A percentile compares a stretch with the other conserved stretches of the same genome.
phyloP scores from a whole-genome alignment of 768 basidiomycete species.

The Lentinula sp. region DNA sequence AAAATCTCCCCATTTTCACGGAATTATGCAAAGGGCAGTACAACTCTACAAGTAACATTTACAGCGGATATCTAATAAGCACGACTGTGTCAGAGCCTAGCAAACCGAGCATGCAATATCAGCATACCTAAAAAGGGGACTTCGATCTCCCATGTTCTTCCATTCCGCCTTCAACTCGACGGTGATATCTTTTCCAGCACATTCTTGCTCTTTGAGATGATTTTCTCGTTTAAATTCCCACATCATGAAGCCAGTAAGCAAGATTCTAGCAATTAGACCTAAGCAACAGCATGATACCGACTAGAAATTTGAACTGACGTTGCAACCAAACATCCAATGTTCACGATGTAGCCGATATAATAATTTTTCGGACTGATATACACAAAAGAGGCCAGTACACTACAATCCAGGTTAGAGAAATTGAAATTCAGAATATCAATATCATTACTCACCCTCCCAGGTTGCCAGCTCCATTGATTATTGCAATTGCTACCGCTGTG shows the following conservation, averaged over 20 bases:
- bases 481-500: conserved; percentile 36
- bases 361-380: conserved; percentile 12
- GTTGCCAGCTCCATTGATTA: conserved; percentile 41
- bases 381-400: conserved; percentile 19
- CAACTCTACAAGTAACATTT: no score
- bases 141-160: conserved; percentile 37
- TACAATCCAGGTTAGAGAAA: not conserved
- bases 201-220: conserved; percentile 34
- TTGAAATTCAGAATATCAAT: not conserved
- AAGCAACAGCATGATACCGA: not conserved
- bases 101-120: not conserved
- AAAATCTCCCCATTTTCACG: no score
- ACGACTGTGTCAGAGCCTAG: not conserved
- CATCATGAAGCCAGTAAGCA: conserved; percentile 31
- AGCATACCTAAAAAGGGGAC: conserved; percentile 36
- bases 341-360: conserved; percentile 12
- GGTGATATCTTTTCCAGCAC: conserved; percentile 29
- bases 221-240: conserved; percentile 35
- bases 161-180: conserved; percentile 26
- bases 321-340: conserved; percentile 11
- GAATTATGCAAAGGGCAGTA: no score
- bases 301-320: conserved; percentile 16
- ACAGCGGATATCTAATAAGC: not conserved
- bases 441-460: conserved; percentile 27
- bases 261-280: conserved; percentile 16